Percentiles rank a stretch among this genome's conserved stretches.
Evolutionary conservation across 257 asterid genomes (phyloP).

Genomic region (Solanum rostratum): DNA sequence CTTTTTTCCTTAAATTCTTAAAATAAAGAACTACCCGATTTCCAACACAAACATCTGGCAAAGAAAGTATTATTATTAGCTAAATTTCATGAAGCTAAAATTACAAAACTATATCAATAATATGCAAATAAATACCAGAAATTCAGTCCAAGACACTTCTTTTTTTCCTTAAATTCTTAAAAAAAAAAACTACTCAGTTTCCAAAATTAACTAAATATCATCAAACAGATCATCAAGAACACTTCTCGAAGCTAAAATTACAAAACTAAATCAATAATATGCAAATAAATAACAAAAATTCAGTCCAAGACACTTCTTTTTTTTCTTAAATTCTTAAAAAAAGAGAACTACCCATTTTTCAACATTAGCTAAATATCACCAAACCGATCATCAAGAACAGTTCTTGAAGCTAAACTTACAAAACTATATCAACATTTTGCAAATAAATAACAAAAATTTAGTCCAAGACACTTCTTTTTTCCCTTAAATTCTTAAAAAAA

Average conservation of each 20-base stretch:
- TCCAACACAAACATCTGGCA: background rate
- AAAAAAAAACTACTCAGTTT: background rate
- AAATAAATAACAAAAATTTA: background rate
- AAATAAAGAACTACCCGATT: background rate
- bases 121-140: no score
- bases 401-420: background rate
- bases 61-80: background rate
- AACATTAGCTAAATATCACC: background rate
- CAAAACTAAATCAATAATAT: no score
- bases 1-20: background rate
- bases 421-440: background rate
- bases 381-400: background rate
- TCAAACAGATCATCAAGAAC: background rate
- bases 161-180: background rate
- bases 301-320: no score
- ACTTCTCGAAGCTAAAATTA: background rate
- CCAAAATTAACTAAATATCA: no score
- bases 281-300: no score
- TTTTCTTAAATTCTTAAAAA: background rate
- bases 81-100: background rate
- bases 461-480: background rate
- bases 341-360: background rate
- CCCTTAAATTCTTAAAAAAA: background rate
- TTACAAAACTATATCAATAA: no score
- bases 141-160: no score